A percentile compares a stretch with the other conserved stretches of the same genome.
Conservation (phyloP, 306 rosid genomes). For the Luffa aegyptiaca region DNA sequence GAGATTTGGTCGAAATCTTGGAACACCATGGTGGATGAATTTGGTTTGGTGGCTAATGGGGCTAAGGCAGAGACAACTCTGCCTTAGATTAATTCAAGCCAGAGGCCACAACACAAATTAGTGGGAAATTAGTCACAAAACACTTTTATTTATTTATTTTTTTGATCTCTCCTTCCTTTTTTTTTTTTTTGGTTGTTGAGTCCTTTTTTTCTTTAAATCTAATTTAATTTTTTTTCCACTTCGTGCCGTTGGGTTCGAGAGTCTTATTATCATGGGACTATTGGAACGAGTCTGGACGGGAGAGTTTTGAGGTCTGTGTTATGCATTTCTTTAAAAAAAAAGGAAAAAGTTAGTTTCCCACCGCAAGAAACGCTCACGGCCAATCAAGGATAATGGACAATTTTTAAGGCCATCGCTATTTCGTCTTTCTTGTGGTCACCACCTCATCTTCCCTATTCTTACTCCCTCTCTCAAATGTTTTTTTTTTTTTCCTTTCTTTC, state of each 20-base stretch:
- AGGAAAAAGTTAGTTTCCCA: conserved; percentile 3
- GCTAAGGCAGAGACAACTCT: conserved; percentile 88
- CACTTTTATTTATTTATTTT: background rate
- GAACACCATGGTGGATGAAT: conserved; percentile 43
- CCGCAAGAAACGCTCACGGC: background rate
- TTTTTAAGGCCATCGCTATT: background rate
- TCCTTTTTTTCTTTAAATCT: too few relatives aligned
- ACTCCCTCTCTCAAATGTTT: background rate
- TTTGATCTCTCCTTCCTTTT: background rate
- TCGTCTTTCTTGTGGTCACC: background rate
- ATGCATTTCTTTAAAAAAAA: background rate
- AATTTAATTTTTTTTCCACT: too few relatives aligned
- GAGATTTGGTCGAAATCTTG: conserved; percentile 78
- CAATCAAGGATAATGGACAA: background rate
- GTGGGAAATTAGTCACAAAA: background rate
- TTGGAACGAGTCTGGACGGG: background rate
- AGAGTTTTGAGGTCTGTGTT: background rate
- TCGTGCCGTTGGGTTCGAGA: background rate
- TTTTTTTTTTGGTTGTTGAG: background rate
- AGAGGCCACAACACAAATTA: background rate
- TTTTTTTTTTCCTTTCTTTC: too few relatives aligned
- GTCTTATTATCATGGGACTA: background rate
- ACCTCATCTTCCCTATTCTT: background rate
- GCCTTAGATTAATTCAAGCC: conserved; percentile 48
- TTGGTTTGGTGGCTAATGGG: background rate